Evolutionary conservation across 306 rosid species (phyloP), one percentile per base, ranked within the genome.

Genomic region (Vigna reflexopilosa): DNA sequence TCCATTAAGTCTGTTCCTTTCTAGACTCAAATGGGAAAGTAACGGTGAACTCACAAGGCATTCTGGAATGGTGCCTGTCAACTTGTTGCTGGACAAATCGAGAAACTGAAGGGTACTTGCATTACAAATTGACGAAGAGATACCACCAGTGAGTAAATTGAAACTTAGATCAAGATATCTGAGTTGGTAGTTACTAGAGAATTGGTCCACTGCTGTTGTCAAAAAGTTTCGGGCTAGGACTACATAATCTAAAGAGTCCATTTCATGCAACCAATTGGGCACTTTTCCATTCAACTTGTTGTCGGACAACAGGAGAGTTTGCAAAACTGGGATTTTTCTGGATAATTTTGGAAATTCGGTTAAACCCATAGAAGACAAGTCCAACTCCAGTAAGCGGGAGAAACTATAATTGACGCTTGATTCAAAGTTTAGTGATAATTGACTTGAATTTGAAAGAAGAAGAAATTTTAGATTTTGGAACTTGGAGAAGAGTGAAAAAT

Each of bases 1-100:
- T 0, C 88, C 90, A 7, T 14, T 2, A 15, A 87, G 76, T 5
- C 38, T 63, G 49, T 87, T 87, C 17, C 10, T 77, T 0, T 50
- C 77, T 20, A 87, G 13, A 55, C 84, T 80, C 71, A 87, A 8
- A 8, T 2, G n/a, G 14, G 32, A 0, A 17, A 87, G 86, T 10
- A 0, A n/a, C 17, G 45, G 2, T 1, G n/a, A 4, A 26, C 52
- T 73, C 5, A 7, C 67, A 1, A 83, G 56, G 52, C 87, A 87
- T 20, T 16, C 57, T 2, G 91, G 88, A 72, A 80, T 55, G 5
- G 0, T 36, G 11, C 76, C 76, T 9, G 56, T 81, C 24, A 81
- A 48, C 14, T 67, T 56, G 26, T 81, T 74, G 65, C 30, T 20
- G 2, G 72, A 76, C 47, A 75, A 56, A 5, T 7, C 26, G 66